Percentiles rank a stretch among this genome's conserved stretches.
phyloP scores from a whole-genome alignment of 768 basidiomycete species.

The Sarcodon sp. region DNA sequence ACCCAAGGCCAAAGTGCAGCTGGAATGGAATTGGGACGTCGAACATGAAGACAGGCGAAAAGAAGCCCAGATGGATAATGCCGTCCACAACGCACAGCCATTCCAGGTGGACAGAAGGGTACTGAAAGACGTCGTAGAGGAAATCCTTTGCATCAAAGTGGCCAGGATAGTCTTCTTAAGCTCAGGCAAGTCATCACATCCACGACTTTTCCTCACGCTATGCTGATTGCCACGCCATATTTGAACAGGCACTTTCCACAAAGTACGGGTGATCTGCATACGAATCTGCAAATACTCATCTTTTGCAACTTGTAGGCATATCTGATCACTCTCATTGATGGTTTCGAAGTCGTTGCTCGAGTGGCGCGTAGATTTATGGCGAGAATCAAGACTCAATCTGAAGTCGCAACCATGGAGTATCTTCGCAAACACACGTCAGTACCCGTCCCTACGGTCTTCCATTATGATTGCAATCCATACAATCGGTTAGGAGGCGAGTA shows the following conservation, averaged over 20 bases:
- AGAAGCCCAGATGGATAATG: constrained; percentile 52
- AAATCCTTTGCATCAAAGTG: constrained; percentile 54
- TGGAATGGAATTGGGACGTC: constrained; percentile 60
- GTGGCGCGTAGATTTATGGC: constrained; percentile 83
- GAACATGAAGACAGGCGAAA: constrained; percentile 59
- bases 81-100: constrained; percentile 45
- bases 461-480: constrained; percentile 73
- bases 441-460: constrained; percentile 65
- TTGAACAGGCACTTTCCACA: constrained; percentile 68
- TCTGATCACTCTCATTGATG: constrained; percentile 52
- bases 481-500: constrained; percentile 80
- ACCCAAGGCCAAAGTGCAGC: neutral
- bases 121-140: constrained; percentile 65
- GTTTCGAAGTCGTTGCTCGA: constrained; percentile 56
- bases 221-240: neutral
- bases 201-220: constrained; percentile 7
- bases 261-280: constrained; percentile 26
- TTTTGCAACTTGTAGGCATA: constrained; percentile 41
- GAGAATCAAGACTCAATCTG: constrained; percentile 75
- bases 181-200: constrained; percentile 37
- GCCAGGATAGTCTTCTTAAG: constrained; percentile 63
- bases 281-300: neutral
- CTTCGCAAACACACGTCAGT: constrained; percentile 56
- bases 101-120: constrained; percentile 68
- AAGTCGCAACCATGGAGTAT: constrained; percentile 78